Percentiles rank a stretch among this genome's conserved stretches.
Conservation (phyloP, 2,329 filamentous ascomycete species). For the Phialophora chinensis region DNA sequence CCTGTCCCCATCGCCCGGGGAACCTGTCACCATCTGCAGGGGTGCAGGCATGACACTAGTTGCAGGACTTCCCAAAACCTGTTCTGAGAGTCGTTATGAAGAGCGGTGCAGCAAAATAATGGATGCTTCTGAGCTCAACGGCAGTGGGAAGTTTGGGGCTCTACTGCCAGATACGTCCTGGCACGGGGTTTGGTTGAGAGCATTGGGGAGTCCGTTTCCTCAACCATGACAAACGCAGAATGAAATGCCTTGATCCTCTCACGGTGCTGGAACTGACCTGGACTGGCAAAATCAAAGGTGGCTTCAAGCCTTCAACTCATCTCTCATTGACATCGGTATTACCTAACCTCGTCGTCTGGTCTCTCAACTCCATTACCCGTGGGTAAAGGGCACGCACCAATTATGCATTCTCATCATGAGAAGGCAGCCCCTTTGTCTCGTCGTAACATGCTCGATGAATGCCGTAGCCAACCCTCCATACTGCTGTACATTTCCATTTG, state of each 20-base stretch:
- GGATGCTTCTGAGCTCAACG: background rate
- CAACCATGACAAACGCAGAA: background rate
- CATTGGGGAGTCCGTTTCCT: background rate
- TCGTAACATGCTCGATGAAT: constrained; percentile 7
- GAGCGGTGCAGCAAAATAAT: background rate
- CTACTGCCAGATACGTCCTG: background rate
- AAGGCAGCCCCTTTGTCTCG: background rate
- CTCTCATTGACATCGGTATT: background rate
- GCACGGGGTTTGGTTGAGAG: background rate
- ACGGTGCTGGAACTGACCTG: background rate
- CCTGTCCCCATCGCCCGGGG: background rate
- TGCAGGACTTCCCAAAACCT: background rate
- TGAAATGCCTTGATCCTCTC: background rate
- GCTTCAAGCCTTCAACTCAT: constrained; percentile 3
- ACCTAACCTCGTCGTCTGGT: background rate
- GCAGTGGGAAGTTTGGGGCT: background rate
- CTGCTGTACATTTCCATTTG: background rate
- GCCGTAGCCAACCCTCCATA: background rate
- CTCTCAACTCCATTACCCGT: background rate
- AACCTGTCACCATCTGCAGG: constrained; percentile 1
- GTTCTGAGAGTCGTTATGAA: background rate
- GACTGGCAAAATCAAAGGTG: background rate
- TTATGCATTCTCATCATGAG: constrained; percentile 8
- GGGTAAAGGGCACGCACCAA: background rate
- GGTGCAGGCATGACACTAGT: background rate